A percentile compares a stretch with the other conserved stretches of the same genome.
Evolutionary conservation across 176 grass and related monocot species (phyloP).

Genomic region (Ensete glaucum): DNA sequence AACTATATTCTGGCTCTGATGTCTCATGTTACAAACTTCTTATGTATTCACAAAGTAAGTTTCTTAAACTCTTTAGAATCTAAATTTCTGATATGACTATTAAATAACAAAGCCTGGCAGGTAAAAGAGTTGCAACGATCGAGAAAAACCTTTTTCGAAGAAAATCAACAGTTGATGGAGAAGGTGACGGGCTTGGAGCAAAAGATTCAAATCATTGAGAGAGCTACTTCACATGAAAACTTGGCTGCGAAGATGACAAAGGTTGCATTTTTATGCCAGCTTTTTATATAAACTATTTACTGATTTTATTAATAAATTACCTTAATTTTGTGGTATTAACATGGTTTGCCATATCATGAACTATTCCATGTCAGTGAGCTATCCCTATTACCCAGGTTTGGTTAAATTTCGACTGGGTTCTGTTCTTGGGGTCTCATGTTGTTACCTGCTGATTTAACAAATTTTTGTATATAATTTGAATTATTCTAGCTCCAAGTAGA

Average conservation of each 20-base stretch:
- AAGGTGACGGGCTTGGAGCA: conserved; percentile 41
- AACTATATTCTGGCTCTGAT: neutral
- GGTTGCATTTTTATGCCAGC: neutral
- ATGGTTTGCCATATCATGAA: neutral
- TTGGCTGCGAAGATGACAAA: conserved; percentile 27
- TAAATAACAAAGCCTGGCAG: conserved; percentile 75
- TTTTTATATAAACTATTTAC: neutral
- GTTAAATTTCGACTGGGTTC: too few species aligned
- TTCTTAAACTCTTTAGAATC: neutral
- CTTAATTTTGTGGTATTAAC: neutral
- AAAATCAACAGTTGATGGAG: conserved; percentile 45
- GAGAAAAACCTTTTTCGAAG: conserved; percentile 37
- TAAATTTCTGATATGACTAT: conserved; percentile 61
- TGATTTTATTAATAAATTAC: neutral
- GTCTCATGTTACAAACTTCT: neutral
- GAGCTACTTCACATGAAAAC: conserved; percentile 29
- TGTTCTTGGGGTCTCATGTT: too few species aligned
- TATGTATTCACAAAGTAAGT: neutral
- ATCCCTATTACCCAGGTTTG: too few species aligned
- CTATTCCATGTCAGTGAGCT: too few species aligned
- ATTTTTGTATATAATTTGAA: too few species aligned
- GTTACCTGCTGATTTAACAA: too few species aligned
- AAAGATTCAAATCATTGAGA: conserved; percentile 62
- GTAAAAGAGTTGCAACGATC: conserved; percentile 69
- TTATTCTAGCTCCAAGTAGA: too few species aligned